Conservation (phyloP, 805 yeast genomes). For the Candida nitratophila region DNA sequence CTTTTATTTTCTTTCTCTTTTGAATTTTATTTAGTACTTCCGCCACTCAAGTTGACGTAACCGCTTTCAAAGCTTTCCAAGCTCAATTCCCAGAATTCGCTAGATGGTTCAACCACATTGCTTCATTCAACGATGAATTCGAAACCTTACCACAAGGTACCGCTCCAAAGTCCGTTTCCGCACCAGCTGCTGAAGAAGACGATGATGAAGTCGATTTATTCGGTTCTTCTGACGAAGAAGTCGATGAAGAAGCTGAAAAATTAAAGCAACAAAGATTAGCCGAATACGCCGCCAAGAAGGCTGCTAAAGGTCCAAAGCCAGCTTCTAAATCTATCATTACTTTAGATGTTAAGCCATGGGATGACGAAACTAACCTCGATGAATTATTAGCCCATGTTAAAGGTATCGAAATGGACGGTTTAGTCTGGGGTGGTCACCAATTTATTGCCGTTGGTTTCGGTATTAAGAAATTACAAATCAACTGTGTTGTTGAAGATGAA, state of each 20-base stretch:
- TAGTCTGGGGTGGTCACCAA: constrained; percentile 96
- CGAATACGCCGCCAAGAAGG: constrained; percentile 96
- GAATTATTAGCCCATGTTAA: constrained; percentile 82
- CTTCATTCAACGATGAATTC: constrained; percentile 85
- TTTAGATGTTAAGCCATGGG: constrained; percentile 99
- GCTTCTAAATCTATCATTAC: constrained; percentile 98
- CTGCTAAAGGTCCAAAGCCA: constrained; percentile 94
- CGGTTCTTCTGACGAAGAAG: constrained; percentile 93
- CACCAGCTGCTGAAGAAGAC: constrained; percentile 55
- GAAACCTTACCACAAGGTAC: constrained; percentile 73
- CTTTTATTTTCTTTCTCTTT: neutral
- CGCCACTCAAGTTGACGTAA: constrained; percentile 93
- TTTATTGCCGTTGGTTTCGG: constrained; percentile 98
- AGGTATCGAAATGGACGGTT: constrained; percentile 83
- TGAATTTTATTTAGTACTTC: constrained; percentile 47
- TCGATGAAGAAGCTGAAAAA: constrained; percentile 95
- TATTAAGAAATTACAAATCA: constrained; percentile 98
- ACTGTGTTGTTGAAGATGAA: constrained; percentile 96
- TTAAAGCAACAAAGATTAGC: constrained; percentile 97
- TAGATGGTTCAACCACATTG: constrained; percentile 99
- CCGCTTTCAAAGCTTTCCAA: constrained; percentile 92
- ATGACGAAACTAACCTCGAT: constrained; percentile 96
- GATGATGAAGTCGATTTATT: constrained; percentile 94
- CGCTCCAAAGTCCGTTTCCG: constrained; percentile 44
- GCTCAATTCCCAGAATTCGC: constrained; percentile 85